phyloP scores from a whole-genome alignment of 2,329 filamentous ascomycete species.

The Fusarium tricinctum region DNA sequence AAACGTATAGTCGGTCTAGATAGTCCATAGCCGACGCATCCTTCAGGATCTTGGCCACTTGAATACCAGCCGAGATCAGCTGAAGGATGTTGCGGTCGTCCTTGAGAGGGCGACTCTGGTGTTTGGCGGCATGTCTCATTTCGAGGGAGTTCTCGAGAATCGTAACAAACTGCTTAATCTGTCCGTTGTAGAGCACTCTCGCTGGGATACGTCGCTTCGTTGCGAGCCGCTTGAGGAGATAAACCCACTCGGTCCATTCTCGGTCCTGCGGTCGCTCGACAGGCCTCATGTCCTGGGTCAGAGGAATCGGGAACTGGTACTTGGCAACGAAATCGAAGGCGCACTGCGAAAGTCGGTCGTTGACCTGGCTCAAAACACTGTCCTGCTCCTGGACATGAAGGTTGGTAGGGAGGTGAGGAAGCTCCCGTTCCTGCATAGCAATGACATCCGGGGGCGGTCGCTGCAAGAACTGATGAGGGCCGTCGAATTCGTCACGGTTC shows the following conservation, averaged over 20 bases:
- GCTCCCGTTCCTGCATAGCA: conserved; percentile 82
- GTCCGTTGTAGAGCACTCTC: conserved; percentile 86
- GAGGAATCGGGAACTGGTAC: conserved; percentile 89
- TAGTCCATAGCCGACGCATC: conserved; percentile 87
- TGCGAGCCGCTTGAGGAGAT: conserved; percentile 85
- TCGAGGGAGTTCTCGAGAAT: conserved; percentile 90
- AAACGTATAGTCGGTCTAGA: conserved; percentile 84
- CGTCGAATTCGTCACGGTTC: conserved; percentile 91
- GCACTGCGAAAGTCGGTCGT: conserved; percentile 86
- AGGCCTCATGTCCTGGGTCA: conserved; percentile 85
- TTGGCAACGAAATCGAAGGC: conserved; percentile 92
- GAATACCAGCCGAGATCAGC: conserved; percentile 86
- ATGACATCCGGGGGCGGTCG: conserved; percentile 78
- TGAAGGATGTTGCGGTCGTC: conserved; percentile 91
- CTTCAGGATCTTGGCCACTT: conserved; percentile 89
- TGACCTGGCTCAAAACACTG: conserved; percentile 82
- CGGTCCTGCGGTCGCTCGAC: conserved; percentile 81
- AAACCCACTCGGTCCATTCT: conserved; percentile 94
- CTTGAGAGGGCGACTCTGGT: conserved; percentile 85
- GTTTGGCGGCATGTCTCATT: conserved; percentile 87
- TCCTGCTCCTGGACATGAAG: conserved; percentile 88
- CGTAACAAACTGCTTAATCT: conserved; percentile 92
- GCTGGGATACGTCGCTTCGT: conserved; percentile 89
- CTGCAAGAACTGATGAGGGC: conserved; percentile 85
- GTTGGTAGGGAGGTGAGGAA: conserved; percentile 86